Conservation (phyloP, 2,329 filamentous ascomycete genomes). For the Aspergillus tanneri region DNA sequence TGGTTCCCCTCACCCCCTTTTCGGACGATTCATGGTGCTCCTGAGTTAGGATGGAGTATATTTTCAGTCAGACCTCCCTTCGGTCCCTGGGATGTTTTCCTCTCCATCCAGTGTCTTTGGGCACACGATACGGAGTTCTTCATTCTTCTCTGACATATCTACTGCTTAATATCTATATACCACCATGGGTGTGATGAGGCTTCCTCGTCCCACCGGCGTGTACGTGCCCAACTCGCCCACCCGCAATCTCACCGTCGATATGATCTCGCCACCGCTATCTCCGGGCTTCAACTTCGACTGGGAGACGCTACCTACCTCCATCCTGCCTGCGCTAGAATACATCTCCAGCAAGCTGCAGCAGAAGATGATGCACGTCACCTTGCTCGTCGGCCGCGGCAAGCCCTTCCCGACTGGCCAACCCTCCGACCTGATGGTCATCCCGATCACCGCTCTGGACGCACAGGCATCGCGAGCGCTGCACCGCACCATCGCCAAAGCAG, state of each 20-base stretch:
- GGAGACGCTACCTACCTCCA: constrained; percentile 36
- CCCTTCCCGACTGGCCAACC: constrained; percentile 40
- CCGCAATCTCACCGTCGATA: constrained; percentile 38
- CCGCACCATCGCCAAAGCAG: constrained; percentile 37
- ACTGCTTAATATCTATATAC: not conserved
- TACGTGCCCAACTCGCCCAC: constrained; percentile 37
- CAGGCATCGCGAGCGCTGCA: constrained; percentile 33
- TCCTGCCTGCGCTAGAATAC: constrained; percentile 43
- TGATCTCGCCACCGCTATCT: constrained; percentile 44
- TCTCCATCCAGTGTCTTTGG: no score
- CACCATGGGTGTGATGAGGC: constrained; percentile 37
- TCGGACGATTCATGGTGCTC: no score
- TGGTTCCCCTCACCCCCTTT: constrained; percentile 11
- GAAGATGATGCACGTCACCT: constrained; percentile 40
- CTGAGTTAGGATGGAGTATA: not conserved
- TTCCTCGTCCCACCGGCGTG: constrained; percentile 37
- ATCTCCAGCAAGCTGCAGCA: constrained; percentile 43
- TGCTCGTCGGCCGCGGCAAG: constrained; percentile 42
- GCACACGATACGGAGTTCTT: no score
- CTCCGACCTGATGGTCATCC: constrained; percentile 41
- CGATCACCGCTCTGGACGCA: constrained; percentile 34
- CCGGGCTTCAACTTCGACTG: constrained; percentile 40
- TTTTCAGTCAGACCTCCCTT: not conserved
- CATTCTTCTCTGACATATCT: not conserved
- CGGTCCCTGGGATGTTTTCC: no score